phyloP scores from a whole-genome alignment of 306 rosid genomes.

The Rosa lucieae region DNA sequence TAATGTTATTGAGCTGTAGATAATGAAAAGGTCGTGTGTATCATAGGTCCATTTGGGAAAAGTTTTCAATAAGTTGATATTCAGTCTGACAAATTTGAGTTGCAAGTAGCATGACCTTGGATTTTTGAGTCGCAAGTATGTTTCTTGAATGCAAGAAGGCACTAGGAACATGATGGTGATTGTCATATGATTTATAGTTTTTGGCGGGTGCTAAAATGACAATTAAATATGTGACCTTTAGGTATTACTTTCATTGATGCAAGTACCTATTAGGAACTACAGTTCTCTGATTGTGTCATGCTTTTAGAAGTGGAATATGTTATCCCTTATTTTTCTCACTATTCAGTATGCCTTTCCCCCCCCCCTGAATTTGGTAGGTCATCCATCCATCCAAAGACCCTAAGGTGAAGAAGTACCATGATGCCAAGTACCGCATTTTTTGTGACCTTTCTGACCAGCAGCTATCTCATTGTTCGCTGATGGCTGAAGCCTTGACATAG shows the following conservation, averaged over 20 bases:
- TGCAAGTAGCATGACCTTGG: not conserved
- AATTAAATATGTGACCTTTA: not conserved
- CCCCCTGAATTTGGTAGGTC: conserved; percentile 51
- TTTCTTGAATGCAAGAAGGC: not conserved
- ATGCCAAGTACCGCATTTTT: conserved; percentile 74
- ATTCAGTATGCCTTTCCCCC: not conserved
- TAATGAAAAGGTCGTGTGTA: not conserved
- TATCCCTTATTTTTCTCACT: not conserved
- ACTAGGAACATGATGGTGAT: not conserved
- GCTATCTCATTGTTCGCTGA: conserved; percentile 66
- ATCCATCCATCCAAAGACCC: conserved; percentile 80
- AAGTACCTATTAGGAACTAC: not conserved
- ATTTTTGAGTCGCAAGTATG: conserved; percentile 4
- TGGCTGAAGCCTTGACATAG: conserved; percentile 20
- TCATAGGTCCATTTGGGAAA: not conserved
- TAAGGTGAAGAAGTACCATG: conserved; percentile 83
- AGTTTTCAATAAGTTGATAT: not conserved
- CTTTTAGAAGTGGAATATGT: not conserved
- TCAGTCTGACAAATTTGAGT: not conserved
- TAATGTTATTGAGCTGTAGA: not conserved
- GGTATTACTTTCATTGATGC: not conserved
- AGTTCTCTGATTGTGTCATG: not conserved
- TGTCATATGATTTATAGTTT: not conserved
- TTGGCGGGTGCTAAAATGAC: not conserved
- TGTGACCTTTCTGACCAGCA: conserved; percentile 79